Evolutionary conservation across 495 filamentous ascomycete species (phyloP), one percentile per base, ranked within the genome.

Genomic region (Daldinia grandis): DNA sequence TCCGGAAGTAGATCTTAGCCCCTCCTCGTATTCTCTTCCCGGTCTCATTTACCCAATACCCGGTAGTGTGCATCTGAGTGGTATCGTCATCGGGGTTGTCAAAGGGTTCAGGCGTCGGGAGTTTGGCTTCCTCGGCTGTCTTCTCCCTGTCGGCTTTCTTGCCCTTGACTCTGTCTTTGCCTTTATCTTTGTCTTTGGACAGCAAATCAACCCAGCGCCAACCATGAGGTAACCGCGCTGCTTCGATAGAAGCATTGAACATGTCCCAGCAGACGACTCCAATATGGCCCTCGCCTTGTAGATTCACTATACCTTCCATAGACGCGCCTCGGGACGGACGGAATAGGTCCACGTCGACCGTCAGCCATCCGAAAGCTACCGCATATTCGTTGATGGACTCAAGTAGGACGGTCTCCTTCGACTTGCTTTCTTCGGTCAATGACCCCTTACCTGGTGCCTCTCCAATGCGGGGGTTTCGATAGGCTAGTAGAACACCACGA

Each of bases 211-310:
- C 75, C 80, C 82, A 85, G 19, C 68, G 75, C 82, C 82, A 85
- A n/a, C 78, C 79, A 7, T 68, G 66, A 0, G 83, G 83, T 6
- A 85, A 59, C 3, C 83, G 78, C 33, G 71, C 79, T 1, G 83
- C 77, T 62, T 84, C 82, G 37, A 85, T 84, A 40, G 81, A 83
- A 27, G 82, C 82, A 57, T 85, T 85, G 75, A 84, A 84, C 69
- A 79, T 78, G 53, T 79, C 76, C 78, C 81, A 85, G 65, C 83
- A 85, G 35, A 84, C 79, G 30, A 84, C 76, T 8, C 83, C 83
- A 17, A 85, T 80, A 60, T 84, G 81, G 0, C 82, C 83, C 17
- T 82, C 81, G 62, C 76, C 81, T 64, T 85, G 82, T 8, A 85
- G 76, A 49, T 83, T 82, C 35, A 84, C 75, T 1, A 74, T 76